Evolutionary conservation across 1,139 yeast genomes (phyloP), one percentile per base, ranked within the genome.

Genomic region (Yamadazyma mexicana): DNA sequence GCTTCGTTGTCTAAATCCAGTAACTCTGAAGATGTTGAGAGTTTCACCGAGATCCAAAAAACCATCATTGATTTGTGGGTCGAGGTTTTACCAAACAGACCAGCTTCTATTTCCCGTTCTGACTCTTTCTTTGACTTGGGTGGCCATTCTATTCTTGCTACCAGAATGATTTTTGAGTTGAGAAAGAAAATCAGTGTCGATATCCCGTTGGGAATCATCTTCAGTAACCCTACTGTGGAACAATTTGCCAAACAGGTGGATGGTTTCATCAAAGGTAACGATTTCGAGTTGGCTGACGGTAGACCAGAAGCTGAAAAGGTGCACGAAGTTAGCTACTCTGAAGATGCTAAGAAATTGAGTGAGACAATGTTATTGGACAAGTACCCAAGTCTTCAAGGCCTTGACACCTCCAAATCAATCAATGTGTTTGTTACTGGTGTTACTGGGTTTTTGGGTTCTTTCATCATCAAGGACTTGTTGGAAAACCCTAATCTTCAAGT

Each of bases 81-180:
- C 36, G 78, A 77, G 24, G 84, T 92, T 9, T 74, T 94, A 50
- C 98, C 98, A 30, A 85, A 81, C 49, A 77, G 81, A 48, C 96
- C 98, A 8, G 83, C 92, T 1, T 64, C 84, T 8, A 77, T 89
- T 38, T 74, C 83, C 27, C 84, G 84, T 33, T 75, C 77, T 3
- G 98, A 94, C 59, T 87, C 95, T 2, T 94, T 94, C 77, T 94
- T 94, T 56, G 99, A 94, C 57, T 70, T 94, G 43, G 99, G 99
- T 43, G 99, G 99, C 4, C 98, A 94, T 62, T 91, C 98, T 0
- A 91, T 94, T 52, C 72, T 92, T 50, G 98, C 98, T 9, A 94
- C 99, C 0, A 79, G 95, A 61, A 89, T 94, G 97, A 92, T 92
- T 49, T 92, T 92, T 55, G 92, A 87, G 52, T 77, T 92, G 50